phyloP scores from a whole-genome alignment of 345 rosid species.

The Laguncularia racemosa region DNA sequence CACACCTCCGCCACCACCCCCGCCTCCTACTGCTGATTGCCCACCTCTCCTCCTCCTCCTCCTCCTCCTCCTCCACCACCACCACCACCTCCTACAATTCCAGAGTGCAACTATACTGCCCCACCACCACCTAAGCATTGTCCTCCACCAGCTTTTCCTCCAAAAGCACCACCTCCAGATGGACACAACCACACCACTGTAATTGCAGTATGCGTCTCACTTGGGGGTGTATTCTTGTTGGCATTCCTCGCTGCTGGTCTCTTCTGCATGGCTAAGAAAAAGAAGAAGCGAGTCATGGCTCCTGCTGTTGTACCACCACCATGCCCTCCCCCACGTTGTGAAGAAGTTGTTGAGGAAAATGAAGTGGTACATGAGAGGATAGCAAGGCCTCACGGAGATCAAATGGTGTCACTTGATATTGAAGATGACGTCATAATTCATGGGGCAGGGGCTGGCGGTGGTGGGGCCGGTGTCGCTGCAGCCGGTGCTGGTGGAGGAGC shows the following conservation, averaged over 20 bases:
- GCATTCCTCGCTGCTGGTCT: conserved; percentile 25
- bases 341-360: conserved; percentile 14
- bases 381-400: conserved; percentile 10
- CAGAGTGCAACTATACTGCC: no score
- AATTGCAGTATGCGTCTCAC: conserved; percentile 20
- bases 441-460: conserved; percentile 3
- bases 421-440: conserved; percentile 15
- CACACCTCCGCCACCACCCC: no score
- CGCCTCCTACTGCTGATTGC: no score
- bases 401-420: conserved; percentile 5
- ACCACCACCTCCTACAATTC: background rate
- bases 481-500: conserved; percentile 1
- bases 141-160: no score
- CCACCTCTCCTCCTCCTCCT: no score
- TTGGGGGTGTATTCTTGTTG: conserved; percentile 21
- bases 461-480: conserved; percentile 1
- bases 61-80: no score
- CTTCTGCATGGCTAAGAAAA: conserved; percentile 25
- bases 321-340: no score
- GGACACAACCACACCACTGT: conserved; percentile 15
- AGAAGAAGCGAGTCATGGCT: conserved; percentile 12
- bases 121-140: conserved; percentile 10
- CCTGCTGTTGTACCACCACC: no score
- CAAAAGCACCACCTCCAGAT: no score
- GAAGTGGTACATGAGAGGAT: conserved; percentile 14